A percentile compares a stretch with the other conserved stretches of the same genome.
phyloP scores from a whole-genome alignment of 768 basidiomycete genomes.

The Xerocomus potaroensis region DNA sequence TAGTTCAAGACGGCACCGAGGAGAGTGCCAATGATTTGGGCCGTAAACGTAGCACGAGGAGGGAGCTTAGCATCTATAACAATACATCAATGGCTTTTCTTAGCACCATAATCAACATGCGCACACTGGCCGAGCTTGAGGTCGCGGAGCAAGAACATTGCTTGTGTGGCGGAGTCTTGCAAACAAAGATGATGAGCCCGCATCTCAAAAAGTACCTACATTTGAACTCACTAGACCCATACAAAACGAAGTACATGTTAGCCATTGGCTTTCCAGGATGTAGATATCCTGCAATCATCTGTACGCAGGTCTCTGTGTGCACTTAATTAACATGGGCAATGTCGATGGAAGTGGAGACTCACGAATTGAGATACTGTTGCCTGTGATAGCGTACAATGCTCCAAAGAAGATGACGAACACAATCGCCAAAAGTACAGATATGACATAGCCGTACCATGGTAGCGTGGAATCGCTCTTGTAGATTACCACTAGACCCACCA shows the following conservation, averaged over 20 bases:
- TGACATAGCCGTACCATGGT: conserved; percentile 56
- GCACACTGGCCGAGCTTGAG: conserved; percentile 41
- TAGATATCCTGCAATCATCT: conserved; percentile 37
- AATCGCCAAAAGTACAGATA: conserved; percentile 46
- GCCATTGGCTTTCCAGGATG: conserved; percentile 38
- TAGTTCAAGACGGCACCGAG: conserved; percentile 48
- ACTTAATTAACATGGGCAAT: neutral
- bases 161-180: conserved; percentile 50
- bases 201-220: conserved; percentile 24
- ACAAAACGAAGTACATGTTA: conserved; percentile 42
- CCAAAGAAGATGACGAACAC: conserved; percentile 51
- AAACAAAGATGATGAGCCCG: conserved; percentile 33
- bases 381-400: conserved; percentile 51
- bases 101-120: neutral
- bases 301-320: conserved; percentile 26
- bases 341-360: conserved; percentile 1
- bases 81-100: conserved; percentile 34
- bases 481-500: conserved; percentile 49
- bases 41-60: conserved; percentile 58
- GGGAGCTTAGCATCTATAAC: conserved; percentile 47
- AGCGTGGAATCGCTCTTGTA: conserved; percentile 51
- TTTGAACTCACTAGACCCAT: conserved; percentile 38
- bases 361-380: conserved; percentile 20
- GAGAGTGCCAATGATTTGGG: conserved; percentile 53
- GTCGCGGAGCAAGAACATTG: conserved; percentile 49